phyloP scores from a whole-genome alignment of 164 flowering plant genomes.

The Cinnamomum micranthum region DNA sequence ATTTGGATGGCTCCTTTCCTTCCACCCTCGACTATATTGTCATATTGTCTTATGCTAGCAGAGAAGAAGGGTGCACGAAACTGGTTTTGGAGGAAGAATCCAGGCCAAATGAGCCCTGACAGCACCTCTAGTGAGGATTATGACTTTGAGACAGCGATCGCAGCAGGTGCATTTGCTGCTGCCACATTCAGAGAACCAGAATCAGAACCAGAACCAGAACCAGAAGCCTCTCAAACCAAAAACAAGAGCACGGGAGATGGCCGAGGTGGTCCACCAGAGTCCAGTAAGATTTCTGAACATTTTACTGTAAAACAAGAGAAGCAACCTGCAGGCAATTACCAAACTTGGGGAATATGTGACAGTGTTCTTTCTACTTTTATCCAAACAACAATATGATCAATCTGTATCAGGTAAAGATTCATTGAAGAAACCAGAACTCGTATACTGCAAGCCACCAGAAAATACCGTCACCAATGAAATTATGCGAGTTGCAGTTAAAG shows the following conservation, averaged over 20 bases:
- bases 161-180: constrained; percentile 68
- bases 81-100: constrained; percentile 49
- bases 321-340: constrained; percentile 4
- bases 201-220: neutral
- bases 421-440: constrained; percentile 21
- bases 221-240: constrained; percentile 19
- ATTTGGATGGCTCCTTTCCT: no score
- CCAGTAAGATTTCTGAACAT: constrained; percentile 18
- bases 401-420: constrained; percentile 33
- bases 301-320: constrained; percentile 13
- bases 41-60: constrained; percentile 22
- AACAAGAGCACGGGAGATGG: constrained; percentile 23
- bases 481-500: constrained; percentile 15
- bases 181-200: constrained; percentile 21
- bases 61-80: constrained; percentile 32
- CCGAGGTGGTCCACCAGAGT: neutral
- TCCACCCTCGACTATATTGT: no score
- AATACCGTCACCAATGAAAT: neutral
- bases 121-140: constrained; percentile 18
- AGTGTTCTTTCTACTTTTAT: neutral
- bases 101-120: constrained; percentile 28
- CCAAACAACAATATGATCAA: neutral
- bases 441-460: neutral
- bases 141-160: constrained; percentile 46
- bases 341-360: neutral